These are phyloP conservation scores for Penicillium lividum DNA, from an alignment of 495 filamentous ascomycete genomes.

Conservation along the genomic window DNA sequence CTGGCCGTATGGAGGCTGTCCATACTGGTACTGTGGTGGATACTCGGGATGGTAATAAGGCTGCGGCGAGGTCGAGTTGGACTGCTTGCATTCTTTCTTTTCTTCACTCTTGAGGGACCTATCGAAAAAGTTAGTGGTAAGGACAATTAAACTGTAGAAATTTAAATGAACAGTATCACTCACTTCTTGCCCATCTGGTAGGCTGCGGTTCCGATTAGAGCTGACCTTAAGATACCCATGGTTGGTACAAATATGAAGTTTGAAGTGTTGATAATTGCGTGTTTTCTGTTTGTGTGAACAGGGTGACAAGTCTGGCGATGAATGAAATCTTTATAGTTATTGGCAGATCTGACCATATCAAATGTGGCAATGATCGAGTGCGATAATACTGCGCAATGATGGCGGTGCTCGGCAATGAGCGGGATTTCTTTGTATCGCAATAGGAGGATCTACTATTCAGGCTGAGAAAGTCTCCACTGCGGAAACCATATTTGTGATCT, in stretches of 20 bases:
- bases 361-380: background rate
- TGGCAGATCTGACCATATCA: background rate
- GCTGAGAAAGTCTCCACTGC: background rate
- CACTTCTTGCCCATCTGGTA: slow-evolving; percentile 17
- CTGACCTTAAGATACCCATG: slow-evolving; percentile 26
- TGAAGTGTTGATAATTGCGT: background rate
- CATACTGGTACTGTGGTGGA: background rate
- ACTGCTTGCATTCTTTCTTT: background rate
- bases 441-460: background rate
- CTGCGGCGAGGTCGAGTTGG: background rate
- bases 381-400: background rate
- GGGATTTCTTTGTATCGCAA: background rate
- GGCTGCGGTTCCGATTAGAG: slow-evolving; percentile 13
- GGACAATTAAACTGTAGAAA: background rate
- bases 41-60: background rate
- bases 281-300: background rate
- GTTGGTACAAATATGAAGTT: background rate
- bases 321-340: background rate
- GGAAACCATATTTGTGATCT: slow-evolving; percentile 9
- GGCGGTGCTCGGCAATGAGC: background rate
- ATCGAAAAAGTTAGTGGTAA: background rate
- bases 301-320: background rate
- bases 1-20: background rate
- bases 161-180: background rate
- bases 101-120: background rate